These are phyloP conservation scores for Calendula officinalis DNA, from an alignment of 129 eudicot genomes.

Conservation along the genomic window DNA sequence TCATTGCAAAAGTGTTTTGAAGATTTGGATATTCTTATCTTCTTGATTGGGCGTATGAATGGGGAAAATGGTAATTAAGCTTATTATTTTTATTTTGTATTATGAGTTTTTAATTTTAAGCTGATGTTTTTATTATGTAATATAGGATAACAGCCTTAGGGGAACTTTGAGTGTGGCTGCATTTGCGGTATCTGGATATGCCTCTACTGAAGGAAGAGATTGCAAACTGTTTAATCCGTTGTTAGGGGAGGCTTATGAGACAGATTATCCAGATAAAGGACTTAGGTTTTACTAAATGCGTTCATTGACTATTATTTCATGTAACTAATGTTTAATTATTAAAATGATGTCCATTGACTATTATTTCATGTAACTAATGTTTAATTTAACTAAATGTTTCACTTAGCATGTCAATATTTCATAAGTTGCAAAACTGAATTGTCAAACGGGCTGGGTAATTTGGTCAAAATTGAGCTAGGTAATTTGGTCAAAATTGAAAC, in stretches of 20 bases:
- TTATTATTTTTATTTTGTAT: background rate
- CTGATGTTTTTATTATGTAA: conserved; percentile 5
- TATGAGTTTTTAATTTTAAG: too few species aligned
- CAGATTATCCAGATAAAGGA: conserved; percentile 97
- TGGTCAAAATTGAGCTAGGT: too few species aligned
- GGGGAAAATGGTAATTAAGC: conserved; percentile 76
- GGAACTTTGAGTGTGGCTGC: conserved; percentile 97
- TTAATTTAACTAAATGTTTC: too few species aligned
- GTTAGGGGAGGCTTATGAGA: conserved; percentile 95
- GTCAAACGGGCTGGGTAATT: too few species aligned
- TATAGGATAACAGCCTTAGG: conserved; percentile 96
- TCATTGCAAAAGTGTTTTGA: conserved; percentile 93
- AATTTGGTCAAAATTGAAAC: too few species aligned
- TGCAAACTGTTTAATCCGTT: conserved; percentile 97
- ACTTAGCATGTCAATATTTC: too few species aligned
- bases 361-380: too few species aligned
- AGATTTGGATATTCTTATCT: conserved; percentile 98
- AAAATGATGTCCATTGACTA: too few species aligned
- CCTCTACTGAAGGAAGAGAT: conserved; percentile 92
- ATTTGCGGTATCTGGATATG: conserved; percentile 97
- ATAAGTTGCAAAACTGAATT: too few species aligned
- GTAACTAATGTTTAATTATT: too few species aligned
- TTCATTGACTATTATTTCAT: too few species aligned
- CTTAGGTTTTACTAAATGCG: conserved; percentile 77
- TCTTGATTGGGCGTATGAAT: conserved; percentile 86